A percentile compares a stretch with the other conserved stretches of the same genome.
These are phyloP conservation scores for Candida qinlingensis DNA, from an alignment of 805 yeast species.

Conservation along the genomic window DNA sequence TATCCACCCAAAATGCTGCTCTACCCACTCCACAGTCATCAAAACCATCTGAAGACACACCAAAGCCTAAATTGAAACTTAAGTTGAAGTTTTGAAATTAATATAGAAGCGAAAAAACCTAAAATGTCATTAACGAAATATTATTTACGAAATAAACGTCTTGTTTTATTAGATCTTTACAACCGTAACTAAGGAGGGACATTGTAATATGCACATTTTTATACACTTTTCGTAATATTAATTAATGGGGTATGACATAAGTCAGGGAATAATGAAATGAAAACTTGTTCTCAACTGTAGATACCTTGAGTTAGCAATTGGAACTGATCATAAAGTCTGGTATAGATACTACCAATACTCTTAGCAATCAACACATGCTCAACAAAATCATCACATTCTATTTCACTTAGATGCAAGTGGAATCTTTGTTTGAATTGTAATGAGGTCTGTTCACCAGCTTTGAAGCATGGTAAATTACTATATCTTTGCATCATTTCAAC, in stretches of 20 bases:
- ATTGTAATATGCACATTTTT: too few species aligned
- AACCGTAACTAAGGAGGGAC: not conserved
- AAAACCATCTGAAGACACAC: not conserved
- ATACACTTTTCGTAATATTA: too few species aligned
- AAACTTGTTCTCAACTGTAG: slow-evolving; percentile 42
- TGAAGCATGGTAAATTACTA: slow-evolving; percentile 86
- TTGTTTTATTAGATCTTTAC: not conserved
- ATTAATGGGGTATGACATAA: too few species aligned
- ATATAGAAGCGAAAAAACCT: too few species aligned
- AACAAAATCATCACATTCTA: slow-evolving; percentile 71
- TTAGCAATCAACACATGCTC: slow-evolving; percentile 72
- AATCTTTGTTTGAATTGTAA: slow-evolving; percentile 74
- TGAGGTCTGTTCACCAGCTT: slow-evolving; percentile 80
- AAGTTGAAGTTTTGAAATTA: slow-evolving; percentile 11
- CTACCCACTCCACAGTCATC: not conserved
- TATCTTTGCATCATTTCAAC: slow-evolving; percentile 94
- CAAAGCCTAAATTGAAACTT: slow-evolving; percentile 12
- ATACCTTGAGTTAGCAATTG: slow-evolving; percentile 95
- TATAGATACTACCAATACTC: slow-evolving; percentile 82
- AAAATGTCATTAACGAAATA: too few species aligned
- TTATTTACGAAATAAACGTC: too few species aligned
- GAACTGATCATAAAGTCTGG: slow-evolving; percentile 90
- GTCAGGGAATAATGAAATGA: not conserved
- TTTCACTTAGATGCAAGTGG: slow-evolving; percentile 68
- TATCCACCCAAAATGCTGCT: not conserved